These are phyloP conservation scores for Nakazawaea peltata DNA, from an alignment of 805 yeast genomes.

Conservation along the genomic window DNA sequence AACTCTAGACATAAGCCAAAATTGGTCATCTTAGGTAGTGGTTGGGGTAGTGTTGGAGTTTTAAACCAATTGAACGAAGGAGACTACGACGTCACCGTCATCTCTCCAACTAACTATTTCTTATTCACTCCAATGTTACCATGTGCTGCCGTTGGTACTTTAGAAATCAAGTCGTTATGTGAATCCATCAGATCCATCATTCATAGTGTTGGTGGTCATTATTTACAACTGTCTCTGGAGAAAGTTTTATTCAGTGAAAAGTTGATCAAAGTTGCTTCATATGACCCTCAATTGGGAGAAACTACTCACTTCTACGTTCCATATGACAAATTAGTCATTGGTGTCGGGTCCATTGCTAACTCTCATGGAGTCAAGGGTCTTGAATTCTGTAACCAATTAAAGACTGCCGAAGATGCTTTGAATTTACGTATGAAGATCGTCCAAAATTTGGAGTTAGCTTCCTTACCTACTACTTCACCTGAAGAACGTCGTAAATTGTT, in stretches of 20 bases:
- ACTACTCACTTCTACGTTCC: constrained; percentile 48
- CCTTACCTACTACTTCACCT: constrained; percentile 56
- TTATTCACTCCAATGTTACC: constrained; percentile 65
- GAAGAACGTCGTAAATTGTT: constrained; percentile 54
- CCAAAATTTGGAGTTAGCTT: constrained; percentile 49
- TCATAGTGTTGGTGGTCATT: constrained; percentile 46
- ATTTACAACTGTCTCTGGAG: constrained; percentile 55
- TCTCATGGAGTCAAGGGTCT: constrained; percentile 70
- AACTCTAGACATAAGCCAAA: constrained; percentile 40
- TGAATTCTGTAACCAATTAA: constrained; percentile 50
- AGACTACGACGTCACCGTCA: constrained; percentile 56
- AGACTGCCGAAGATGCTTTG: constrained; percentile 61
- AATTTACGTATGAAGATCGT: constrained; percentile 47
- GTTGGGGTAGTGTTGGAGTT: constrained; percentile 65
- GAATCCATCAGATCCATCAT: constrained; percentile 58
- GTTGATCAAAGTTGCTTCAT: constrained; percentile 46
- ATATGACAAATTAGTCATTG: constrained; percentile 63
- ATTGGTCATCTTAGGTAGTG: constrained; percentile 57
- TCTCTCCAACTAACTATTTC: constrained; percentile 64
- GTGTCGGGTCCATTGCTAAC: constrained; percentile 61
- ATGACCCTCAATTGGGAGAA: constrained; percentile 31
- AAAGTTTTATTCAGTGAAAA: constrained; percentile 48
- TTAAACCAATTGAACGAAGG: constrained; percentile 42
- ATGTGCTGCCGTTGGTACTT: constrained; percentile 63
- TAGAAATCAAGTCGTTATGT: constrained; percentile 54